phyloP scores from a whole-genome alignment of 306 rosid species.

The Coriaria nepalensis region DNA sequence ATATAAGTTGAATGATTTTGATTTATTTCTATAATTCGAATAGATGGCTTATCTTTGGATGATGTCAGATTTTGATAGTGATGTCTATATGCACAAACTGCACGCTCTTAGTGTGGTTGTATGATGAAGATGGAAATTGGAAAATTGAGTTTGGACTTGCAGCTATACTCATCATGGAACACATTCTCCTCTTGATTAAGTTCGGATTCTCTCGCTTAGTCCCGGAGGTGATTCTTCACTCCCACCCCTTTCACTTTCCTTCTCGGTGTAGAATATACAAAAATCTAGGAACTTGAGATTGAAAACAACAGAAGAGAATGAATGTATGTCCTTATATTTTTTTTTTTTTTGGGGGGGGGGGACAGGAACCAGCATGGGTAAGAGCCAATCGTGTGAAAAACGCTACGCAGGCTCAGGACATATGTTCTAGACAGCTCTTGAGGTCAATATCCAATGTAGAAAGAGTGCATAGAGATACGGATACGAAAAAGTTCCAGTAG shows the following conservation, averaged over 20 bases:
- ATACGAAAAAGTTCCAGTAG: conserved; percentile 22
- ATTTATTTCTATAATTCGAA: conserved; percentile 9
- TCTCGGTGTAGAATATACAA: neutral
- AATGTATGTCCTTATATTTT: neutral
- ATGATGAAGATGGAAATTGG: conserved; percentile 89
- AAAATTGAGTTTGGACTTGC: conserved; percentile 95
- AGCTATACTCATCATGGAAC: conserved; percentile 84
- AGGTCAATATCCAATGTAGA: conserved; percentile 55
- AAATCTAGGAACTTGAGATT: neutral
- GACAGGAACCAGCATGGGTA: conserved; percentile 98
- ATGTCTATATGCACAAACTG: conserved; percentile 94
- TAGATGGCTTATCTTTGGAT: too few species aligned
- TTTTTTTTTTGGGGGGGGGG: too few species aligned
- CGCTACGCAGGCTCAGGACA: conserved; percentile 53
- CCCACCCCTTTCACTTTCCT: conserved; percentile 1
- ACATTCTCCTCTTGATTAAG: conserved; percentile 66
- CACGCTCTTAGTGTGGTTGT: conserved; percentile 82
- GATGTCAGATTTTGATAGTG: conserved; percentile 54
- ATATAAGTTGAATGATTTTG: conserved; percentile 13
- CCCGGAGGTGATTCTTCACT: conserved; percentile 46
- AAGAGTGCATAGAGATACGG: conserved; percentile 9
- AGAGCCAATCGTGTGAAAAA: conserved; percentile 61
- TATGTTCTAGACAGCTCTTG: conserved; percentile 67
- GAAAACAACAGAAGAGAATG: neutral
- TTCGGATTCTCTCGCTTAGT: conserved; percentile 82